phyloP scores from a whole-genome alignment of 2,329 filamentous ascomycete species.

The Escovopsis sp. region DNA sequence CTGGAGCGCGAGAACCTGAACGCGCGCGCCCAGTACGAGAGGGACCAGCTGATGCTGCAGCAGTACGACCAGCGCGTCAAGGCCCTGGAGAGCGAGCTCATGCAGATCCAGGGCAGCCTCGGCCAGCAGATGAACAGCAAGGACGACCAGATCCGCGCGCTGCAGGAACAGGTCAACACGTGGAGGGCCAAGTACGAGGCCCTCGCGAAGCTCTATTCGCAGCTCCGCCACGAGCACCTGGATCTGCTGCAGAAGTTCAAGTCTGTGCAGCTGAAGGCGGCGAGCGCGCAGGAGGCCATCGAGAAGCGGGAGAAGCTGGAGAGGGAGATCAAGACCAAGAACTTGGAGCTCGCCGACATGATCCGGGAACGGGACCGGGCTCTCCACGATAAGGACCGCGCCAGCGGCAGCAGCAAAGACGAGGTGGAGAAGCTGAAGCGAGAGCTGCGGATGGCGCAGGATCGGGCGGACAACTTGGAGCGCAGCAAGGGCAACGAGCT shows the following conservation, averaged over 20 bases:
- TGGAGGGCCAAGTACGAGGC: slow-evolving; percentile 97
- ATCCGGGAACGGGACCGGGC: slow-evolving; percentile 91
- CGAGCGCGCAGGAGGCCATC: slow-evolving; percentile 92
- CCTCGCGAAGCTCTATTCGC: slow-evolving; percentile 90
- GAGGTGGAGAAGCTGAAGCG: slow-evolving; percentile 90
- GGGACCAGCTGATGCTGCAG: slow-evolving; percentile 92
- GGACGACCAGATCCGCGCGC: slow-evolving; percentile 81
- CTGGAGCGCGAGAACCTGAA: slow-evolving; percentile 90
- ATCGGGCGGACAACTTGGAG: slow-evolving; percentile 83
- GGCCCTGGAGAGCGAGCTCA: slow-evolving; percentile 73
- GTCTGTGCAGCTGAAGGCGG: slow-evolving; percentile 85
- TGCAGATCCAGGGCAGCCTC: slow-evolving; percentile 67
- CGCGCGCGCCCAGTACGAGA: slow-evolving; percentile 86
- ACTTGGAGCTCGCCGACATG: slow-evolving; percentile 96
- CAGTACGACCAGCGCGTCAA: slow-evolving; percentile 95
- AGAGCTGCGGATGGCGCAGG: slow-evolving; percentile 80
- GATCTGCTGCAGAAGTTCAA: slow-evolving; percentile 95
- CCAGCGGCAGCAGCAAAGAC: slow-evolving; percentile 75
- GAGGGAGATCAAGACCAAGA: slow-evolving; percentile 97
- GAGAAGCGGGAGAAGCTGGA: slow-evolving; percentile 89
- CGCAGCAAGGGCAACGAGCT: slow-evolving; percentile 88
- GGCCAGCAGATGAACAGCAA: slow-evolving; percentile 76
- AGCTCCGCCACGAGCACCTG: slow-evolving; percentile 85
- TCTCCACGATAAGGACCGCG: slow-evolving; percentile 79
- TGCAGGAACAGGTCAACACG: slow-evolving; percentile 95